Conservation (phyloP, 2,329 filamentous ascomycete genomes). For the Cercospora zeae-maydis region DNA sequence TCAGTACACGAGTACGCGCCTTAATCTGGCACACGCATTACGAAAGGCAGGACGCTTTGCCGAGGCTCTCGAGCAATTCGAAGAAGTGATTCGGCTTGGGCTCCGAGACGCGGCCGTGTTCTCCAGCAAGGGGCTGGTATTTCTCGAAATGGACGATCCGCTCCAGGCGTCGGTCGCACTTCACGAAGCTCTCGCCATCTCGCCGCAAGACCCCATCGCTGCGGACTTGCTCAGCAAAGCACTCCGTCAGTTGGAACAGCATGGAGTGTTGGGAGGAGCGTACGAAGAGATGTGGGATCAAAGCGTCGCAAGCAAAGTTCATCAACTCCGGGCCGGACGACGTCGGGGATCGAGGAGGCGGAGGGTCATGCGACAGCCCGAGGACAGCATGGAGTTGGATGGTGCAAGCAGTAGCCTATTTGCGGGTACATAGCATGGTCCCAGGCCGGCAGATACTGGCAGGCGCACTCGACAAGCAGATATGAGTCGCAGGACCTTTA, state of each 20-base stretch:
- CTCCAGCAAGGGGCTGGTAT: constrained; percentile 75
- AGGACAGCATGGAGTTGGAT: constrained; percentile 15
- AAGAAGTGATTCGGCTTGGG: constrained; percentile 78
- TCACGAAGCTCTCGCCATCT: constrained; percentile 78
- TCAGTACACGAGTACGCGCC: constrained; percentile 78
- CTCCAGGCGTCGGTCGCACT: constrained; percentile 77
- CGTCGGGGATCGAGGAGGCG: background rate
- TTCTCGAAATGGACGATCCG: constrained; percentile 70
- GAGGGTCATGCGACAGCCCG: background rate
- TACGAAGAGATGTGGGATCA: constrained; percentile 36
- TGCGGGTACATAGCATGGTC: background rate
- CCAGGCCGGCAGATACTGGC: background rate
- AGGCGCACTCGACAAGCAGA: background rate
- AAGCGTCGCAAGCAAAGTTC: constrained; percentile 21
- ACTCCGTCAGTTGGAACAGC: constrained; percentile 57
- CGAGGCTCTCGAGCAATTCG: constrained; percentile 74
- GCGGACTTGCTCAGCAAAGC: constrained; percentile 74
- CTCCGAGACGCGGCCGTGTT: constrained; percentile 73
- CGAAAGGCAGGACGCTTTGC: constrained; percentile 66
- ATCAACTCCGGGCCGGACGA: constrained; percentile 14
- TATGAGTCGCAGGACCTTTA: background rate
- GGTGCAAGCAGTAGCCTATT: constrained; percentile 2
- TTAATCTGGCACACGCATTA: constrained; percentile 86
- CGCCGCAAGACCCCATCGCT: constrained; percentile 75
- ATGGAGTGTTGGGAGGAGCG: constrained; percentile 48